Conservation (phyloP, 495 filamentous ascomycete genomes). For the Xylaria sp. region DNA sequence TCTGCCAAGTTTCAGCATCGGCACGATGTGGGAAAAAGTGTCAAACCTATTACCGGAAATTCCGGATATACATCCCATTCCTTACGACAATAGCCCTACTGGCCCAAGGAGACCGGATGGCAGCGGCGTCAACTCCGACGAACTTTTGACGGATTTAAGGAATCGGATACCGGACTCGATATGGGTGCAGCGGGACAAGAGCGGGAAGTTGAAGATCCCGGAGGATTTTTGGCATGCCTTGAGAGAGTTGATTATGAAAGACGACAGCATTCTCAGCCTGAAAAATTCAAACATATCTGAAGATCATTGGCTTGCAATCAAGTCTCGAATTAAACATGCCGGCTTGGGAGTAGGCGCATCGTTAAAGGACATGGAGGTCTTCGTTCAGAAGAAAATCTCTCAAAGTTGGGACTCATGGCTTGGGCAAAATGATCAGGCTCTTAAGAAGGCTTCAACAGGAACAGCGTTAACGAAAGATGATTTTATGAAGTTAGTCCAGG, state of each 20-base stretch:
- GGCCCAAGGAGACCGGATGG: neutral
- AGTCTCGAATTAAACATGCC: conserved; percentile 36
- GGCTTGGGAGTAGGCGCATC: conserved; percentile 2
- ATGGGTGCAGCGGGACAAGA: conserved; percentile 47
- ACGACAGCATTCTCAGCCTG: conserved; percentile 43
- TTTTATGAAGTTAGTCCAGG: conserved; percentile 36
- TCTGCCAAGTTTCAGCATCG: neutral
- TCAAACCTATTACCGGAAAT: conserved; percentile 28
- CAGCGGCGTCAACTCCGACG: conserved; percentile 9
- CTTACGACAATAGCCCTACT: neutral
- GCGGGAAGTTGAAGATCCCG: conserved; percentile 52
- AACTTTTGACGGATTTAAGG: conserved; percentile 38
- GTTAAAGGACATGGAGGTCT: conserved; percentile 26
- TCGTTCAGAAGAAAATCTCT: conserved; percentile 30
- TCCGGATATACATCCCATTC: neutral
- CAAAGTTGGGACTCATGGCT: conserved; percentile 47
- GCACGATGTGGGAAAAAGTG: conserved; percentile 22
- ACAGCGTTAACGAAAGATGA: conserved; percentile 41
- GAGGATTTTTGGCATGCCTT: conserved; percentile 65
- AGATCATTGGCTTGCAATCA: conserved; percentile 47
- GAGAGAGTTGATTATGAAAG: conserved; percentile 40
- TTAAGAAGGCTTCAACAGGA: conserved; percentile 35
- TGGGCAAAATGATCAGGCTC: conserved; percentile 41
- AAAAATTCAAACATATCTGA: conserved; percentile 42
- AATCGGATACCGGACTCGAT: conserved; percentile 47